Base-by-base conservation (phyloP, 805 yeast genomes). In the Cyberlindnera euphorbiae region DNA sequence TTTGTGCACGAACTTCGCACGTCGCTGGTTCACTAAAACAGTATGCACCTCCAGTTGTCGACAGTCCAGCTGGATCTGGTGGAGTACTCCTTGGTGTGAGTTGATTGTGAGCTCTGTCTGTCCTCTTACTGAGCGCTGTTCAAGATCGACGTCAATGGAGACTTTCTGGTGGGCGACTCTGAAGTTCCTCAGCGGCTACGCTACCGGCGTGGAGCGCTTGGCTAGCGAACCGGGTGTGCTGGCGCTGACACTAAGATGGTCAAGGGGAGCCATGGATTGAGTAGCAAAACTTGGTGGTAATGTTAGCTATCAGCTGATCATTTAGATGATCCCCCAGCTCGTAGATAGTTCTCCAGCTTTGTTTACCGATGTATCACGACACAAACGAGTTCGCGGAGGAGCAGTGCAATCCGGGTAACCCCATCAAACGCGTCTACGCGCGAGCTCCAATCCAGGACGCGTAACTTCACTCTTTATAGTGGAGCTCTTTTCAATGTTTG, bases 111-210 rank as follows among this genome's bases (percentile, higher is more conserved):
- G 62, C 53, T 89, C 97, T 0, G 97, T 87, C 46, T 74, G 70
- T 12, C 97, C 98, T 0, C 52, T 54, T 6, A 88, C 62, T 15
- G 63, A 51, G 43, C 73, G 69, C 13, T 68, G 64, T n/a, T 77
- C 71, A 28, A 89, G 63, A 56, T 88, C 95, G 4, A 90, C 76
- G 55, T 89, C 95, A 14, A 90, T 61, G 17, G 75, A 71, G 11
- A 90, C 83, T 47, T 82, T 73, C 58, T 90, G 97, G 57, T 88
- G 95, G 5, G 90, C 88, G 16, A 90, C 73, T 50, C 73, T 78
- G 56, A 84, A 77, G 21, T 57, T 60, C n/a, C 54, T 5, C 21
- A 25, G 15, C 33, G 37, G 24, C 10, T 21, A 3, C 31, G 22
- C 23, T 13, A 22, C 15, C 5, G 17, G 17, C 19, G 24, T 35